A percentile compares a stretch with the other conserved stretches of the same genome.
These are phyloP conservation scores for Escovopsis weberi DNA, from an alignment of 2,329 filamentous ascomycete species.

Conservation along the genomic window DNA sequence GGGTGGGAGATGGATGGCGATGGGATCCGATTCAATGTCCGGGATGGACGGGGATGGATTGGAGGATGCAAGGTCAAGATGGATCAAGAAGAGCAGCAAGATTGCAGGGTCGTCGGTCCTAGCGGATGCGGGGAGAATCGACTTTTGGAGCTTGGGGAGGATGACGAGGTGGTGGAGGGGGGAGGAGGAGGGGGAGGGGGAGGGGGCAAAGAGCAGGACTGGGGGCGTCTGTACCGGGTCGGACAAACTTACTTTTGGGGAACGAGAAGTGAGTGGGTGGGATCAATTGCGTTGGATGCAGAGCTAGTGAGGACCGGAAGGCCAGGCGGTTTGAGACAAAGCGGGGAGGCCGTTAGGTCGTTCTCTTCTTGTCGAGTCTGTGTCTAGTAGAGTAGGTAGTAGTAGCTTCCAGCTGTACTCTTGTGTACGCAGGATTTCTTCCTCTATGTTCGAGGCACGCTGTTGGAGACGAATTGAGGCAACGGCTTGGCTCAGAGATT, in stretches of 20 bases:
- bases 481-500: too few relatives aligned
- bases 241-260: constrained; percentile 7
- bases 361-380: too few relatives aligned
- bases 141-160: not conserved
- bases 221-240: constrained; percentile 1
- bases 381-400: too few relatives aligned
- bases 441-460: not conserved
- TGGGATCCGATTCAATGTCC: not conserved
- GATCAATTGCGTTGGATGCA: not conserved
- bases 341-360: not conserved
- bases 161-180: too few relatives aligned
- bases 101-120: not conserved
- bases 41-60: not conserved
- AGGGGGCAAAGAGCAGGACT: not conserved
- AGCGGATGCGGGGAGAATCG: not conserved
- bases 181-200: not conserved
- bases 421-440: too few relatives aligned
- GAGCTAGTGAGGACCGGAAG: constrained; percentile 1
- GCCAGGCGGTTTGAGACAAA: not conserved
- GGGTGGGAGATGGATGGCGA: not conserved
- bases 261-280: not conserved
- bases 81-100: not conserved
- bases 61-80: not conserved
- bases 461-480: not conserved
- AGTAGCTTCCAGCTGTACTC: too few relatives aligned